A percentile compares a stretch with the other conserved stretches of the same genome.
These are phyloP conservation scores for Aspergillus fumigatiaffinis DNA, from an alignment of 2,329 filamentous ascomycete genomes.

Conservation along the genomic window DNA sequence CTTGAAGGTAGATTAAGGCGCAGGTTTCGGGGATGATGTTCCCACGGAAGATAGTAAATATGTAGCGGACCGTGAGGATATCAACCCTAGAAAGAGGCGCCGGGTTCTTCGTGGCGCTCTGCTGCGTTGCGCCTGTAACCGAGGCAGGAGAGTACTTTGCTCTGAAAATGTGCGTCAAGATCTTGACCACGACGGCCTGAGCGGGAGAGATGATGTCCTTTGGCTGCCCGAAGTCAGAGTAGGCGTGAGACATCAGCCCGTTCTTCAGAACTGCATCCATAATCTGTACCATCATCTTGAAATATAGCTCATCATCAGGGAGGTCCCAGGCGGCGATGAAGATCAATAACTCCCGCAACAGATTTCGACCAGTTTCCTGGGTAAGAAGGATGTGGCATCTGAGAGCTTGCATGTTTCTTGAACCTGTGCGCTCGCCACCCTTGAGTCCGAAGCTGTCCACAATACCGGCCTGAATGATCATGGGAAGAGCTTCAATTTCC, in stretches of 20 bases:
- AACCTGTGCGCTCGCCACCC: conserved; percentile 56
- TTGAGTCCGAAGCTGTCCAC: conserved; percentile 72
- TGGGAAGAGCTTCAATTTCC: conserved; percentile 92
- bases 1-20: conserved; percentile 89
- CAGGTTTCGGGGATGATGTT: conserved; percentile 92
- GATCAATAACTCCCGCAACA: conserved; percentile 85
- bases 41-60: conserved; percentile 87
- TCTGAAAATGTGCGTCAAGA: conserved; percentile 86
- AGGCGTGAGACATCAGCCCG: conserved; percentile 84
- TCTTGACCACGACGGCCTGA: conserved; percentile 86
- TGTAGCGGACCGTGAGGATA: conserved; percentile 72
- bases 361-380: conserved; percentile 82
- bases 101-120: conserved; percentile 56
- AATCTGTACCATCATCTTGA: conserved; percentile 94
- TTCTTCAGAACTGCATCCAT: conserved; percentile 89
- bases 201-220: conserved; percentile 96
- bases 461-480: conserved; percentile 96
- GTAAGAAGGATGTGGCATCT: conserved; percentile 86
- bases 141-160: conserved; percentile 51
- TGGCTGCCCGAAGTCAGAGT: conserved; percentile 83
- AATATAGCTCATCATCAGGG: conserved; percentile 87
- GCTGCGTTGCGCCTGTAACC: conserved; percentile 44
- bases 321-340: conserved; percentile 98
- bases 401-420: conserved; percentile 80
- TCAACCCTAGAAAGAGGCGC: conserved; percentile 53